These are phyloP conservation scores for Yamadazyma takamatsuzukensis DNA, from an alignment of 805 yeast genomes.

Conservation along the genomic window DNA sequence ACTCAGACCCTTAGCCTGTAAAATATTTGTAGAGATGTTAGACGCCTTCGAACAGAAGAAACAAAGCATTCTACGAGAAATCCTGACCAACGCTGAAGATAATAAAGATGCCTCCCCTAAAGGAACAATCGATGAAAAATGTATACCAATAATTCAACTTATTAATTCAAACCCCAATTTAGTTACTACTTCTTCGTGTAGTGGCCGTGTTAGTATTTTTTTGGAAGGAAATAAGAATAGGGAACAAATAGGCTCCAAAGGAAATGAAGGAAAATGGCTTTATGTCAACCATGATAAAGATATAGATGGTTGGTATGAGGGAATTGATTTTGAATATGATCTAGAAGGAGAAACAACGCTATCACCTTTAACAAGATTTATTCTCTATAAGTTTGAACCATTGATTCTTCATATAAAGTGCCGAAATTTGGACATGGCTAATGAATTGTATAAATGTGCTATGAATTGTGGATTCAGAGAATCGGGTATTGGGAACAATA, in stretches of 20 bases:
- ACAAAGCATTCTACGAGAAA: slow-evolving; percentile 47
- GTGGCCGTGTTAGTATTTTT: slow-evolving; percentile 82
- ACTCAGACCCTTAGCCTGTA: too few species aligned
- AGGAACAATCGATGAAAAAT: slow-evolving; percentile 74
- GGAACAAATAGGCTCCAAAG: slow-evolving; percentile 70
- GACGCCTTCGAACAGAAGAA: slow-evolving; percentile 71
- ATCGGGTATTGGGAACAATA: slow-evolving; percentile 78
- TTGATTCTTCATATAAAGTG: slow-evolving; percentile 82
- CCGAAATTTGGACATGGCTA: slow-evolving; percentile 55
- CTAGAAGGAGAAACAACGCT: slow-evolving; percentile 1
- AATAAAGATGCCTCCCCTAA: slow-evolving; percentile 77
- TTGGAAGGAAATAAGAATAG: slow-evolving; percentile 62
- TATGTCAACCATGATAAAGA: slow-evolving; percentile 69
- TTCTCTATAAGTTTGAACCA: slow-evolving; percentile 81
- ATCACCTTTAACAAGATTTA: slow-evolving; percentile 41
- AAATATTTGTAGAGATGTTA: too few species aligned
- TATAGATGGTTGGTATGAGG: slow-evolving; percentile 47
- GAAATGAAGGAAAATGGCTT: slow-evolving; percentile 81
- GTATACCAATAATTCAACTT: slow-evolving; percentile 66
- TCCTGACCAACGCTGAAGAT: slow-evolving; percentile 37
- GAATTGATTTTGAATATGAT: slow-evolving; percentile 18
- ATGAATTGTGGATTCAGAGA: slow-evolving; percentile 87
- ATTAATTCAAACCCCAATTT: slow-evolving; percentile 61
- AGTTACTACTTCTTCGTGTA: slow-evolving; percentile 87
- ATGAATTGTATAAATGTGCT: slow-evolving; percentile 61